phyloP scores from a whole-genome alignment of 1,139 yeast species.

The Blastobotrys proliferans region DNA sequence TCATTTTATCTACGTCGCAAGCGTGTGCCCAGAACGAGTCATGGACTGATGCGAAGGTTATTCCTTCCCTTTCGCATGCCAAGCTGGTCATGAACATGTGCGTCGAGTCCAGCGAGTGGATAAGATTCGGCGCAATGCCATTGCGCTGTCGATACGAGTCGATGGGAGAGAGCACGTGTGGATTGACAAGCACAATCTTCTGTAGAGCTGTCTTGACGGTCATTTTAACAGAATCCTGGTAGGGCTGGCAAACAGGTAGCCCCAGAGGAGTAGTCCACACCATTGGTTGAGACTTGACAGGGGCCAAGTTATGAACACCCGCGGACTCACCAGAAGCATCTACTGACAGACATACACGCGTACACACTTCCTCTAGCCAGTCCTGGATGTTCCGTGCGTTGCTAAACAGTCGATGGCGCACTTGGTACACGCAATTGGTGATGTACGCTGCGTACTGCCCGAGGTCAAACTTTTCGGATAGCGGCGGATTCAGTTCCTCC shows the following conservation, averaged over 20 bases:
- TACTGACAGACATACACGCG: slow-evolving; percentile 61
- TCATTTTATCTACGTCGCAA: slow-evolving; percentile 64
- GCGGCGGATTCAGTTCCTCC: slow-evolving; percentile 35
- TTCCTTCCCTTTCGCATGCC: slow-evolving; percentile 28
- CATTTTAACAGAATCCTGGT: slow-evolving; percentile 57
- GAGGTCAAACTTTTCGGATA: slow-evolving; percentile 20
- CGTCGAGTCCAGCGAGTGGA: slow-evolving; percentile 90
- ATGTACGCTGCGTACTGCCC: slow-evolving; percentile 49
- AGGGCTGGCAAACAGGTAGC: slow-evolving; percentile 88
- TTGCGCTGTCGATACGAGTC: slow-evolving; percentile 77
- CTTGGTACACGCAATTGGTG: slow-evolving; percentile 66
- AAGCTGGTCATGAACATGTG: slow-evolving; percentile 87
- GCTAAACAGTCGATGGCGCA: slow-evolving; percentile 70
- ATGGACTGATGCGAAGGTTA: slow-evolving; percentile 85
- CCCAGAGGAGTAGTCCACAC: slow-evolving; percentile 95
- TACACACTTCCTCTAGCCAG: slow-evolving; percentile 84
- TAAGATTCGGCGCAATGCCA: slow-evolving; percentile 89
- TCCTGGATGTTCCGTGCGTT: slow-evolving; percentile 89
- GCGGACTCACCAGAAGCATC: no score
- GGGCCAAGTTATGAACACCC: no score
- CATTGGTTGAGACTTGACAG: slow-evolving; percentile 55
- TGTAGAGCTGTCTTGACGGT: slow-evolving; percentile 71
- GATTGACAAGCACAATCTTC: slow-evolving; percentile 71
- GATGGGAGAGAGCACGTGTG: slow-evolving; percentile 67
- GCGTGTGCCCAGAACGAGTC: slow-evolving; percentile 98